Conservation (phyloP, 1,139 yeast species). For the Suhomyces bokatorum region DNA sequence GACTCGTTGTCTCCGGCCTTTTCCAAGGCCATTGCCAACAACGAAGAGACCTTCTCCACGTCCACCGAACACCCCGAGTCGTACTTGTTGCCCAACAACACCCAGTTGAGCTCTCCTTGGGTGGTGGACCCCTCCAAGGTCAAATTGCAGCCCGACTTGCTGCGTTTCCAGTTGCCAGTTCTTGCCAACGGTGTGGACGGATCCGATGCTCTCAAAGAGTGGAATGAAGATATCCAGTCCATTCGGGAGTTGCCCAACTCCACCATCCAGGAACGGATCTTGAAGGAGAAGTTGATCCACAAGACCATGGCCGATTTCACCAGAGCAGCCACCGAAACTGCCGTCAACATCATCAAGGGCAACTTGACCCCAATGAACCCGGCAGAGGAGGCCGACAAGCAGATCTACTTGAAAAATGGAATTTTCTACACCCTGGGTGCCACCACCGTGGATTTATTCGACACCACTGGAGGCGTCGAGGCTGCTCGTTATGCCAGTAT, state of each 20-base stretch:
- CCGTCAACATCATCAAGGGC: constrained; percentile 72
- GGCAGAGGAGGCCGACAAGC: constrained; percentile 57
- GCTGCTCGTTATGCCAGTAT: constrained; percentile 82
- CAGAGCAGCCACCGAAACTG: constrained; percentile 74
- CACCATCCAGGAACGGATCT: constrained; percentile 63
- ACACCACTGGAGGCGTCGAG: constrained; percentile 71
- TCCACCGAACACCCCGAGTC: constrained; percentile 56
- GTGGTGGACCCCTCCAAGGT: constrained; percentile 41
- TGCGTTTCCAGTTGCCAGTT: constrained; percentile 60
- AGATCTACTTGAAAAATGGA: constrained; percentile 75
- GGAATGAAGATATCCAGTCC: constrained; percentile 90
- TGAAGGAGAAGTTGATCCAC: constrained; percentile 73
- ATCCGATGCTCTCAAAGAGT: constrained; percentile 63
- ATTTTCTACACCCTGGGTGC: constrained; percentile 80
- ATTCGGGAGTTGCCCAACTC: constrained; percentile 67
- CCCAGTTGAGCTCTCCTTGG: constrained; percentile 77
- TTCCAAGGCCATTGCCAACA: constrained; percentile 38
- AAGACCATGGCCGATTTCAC: constrained; percentile 80
- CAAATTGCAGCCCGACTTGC: constrained; percentile 52
- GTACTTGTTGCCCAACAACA: constrained; percentile 59
- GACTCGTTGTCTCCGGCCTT: constrained; percentile 56
- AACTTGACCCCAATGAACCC: constrained; percentile 82
- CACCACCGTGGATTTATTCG: constrained; percentile 62
- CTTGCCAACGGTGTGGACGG: constrained; percentile 60
- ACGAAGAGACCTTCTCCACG: constrained; percentile 42